Conservation (phyloP, 768 basidiomycete genomes). For the Clitopilus hobsonii region DNA sequence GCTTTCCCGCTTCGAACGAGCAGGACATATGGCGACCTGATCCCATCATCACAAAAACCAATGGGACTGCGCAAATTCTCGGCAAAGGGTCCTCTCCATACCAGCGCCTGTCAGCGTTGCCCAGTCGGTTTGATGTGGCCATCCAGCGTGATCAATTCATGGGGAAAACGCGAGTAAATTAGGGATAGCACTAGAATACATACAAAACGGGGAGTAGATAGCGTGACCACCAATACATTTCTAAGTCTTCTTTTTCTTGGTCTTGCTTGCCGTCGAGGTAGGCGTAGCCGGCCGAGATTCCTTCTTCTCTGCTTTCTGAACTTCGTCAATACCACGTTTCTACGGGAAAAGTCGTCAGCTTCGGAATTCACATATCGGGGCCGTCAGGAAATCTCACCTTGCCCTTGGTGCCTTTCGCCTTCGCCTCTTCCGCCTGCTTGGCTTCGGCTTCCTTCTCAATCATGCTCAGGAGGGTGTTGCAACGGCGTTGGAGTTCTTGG, state of each 20-base stretch:
- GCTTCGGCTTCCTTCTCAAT: conserved; percentile 89
- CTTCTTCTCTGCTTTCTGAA: conserved; percentile 43
- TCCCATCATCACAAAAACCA: neutral
- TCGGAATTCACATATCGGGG: neutral
- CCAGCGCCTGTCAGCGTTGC: neutral
- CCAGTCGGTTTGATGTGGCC: neutral
- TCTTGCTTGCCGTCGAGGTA: conserved; percentile 39
- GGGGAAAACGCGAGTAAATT: neutral
- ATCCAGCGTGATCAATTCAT: neutral
- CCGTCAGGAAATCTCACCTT: conserved; percentile 43
- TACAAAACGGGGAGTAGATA: neutral
- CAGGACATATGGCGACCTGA: neutral
- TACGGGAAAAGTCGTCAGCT: conserved; percentile 18
- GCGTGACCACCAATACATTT: neutral
- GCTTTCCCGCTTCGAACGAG: neutral
- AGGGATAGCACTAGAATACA: neutral
- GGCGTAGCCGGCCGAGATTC: conserved; percentile 65
- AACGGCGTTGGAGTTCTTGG: conserved; percentile 83
- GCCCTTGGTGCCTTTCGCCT: conserved; percentile 54
- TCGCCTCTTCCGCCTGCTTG: conserved; percentile 63
- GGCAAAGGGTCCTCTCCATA: neutral
- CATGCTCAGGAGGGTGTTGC: conserved; percentile 82
- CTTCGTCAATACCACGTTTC: conserved; percentile 74
- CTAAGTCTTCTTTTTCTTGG: conserved; percentile 69
- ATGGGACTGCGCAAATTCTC: neutral